phyloP scores from a whole-genome alignment of 2,329 filamentous ascomycete genomes.

The Botrytis fragariae region DNA sequence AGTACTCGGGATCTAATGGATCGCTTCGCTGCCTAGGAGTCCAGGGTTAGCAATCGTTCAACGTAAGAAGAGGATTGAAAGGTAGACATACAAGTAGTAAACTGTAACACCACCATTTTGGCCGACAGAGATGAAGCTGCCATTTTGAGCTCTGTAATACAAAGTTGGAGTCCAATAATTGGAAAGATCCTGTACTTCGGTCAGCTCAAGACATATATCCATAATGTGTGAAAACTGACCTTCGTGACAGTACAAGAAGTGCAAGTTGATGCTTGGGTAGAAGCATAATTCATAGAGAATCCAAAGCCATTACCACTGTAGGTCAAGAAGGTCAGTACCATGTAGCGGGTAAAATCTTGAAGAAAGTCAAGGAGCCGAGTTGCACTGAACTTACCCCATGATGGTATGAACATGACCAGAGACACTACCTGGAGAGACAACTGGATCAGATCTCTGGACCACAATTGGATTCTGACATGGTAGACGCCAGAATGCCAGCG shows the following conservation, averaged over 20 bases:
- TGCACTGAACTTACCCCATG: constrained; percentile 47
- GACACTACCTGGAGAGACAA: constrained; percentile 53
- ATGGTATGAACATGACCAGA: constrained; percentile 60
- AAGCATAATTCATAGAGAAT: constrained; percentile 51
- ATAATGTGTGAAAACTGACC: constrained; percentile 31
- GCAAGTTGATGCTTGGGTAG: constrained; percentile 54
- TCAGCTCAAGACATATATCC: neutral
- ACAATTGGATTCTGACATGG: constrained; percentile 39
- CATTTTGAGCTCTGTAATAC: constrained; percentile 53
- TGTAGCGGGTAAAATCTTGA: accelerated
- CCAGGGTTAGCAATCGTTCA: neutral
- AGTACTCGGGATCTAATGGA: constrained; percentile 40
- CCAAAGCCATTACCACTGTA: constrained; percentile 51
- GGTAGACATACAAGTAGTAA: constrained; percentile 51
- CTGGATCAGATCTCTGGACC: constrained; percentile 57
- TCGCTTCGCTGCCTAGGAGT: constrained; percentile 43
- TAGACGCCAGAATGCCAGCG: constrained; percentile 50
- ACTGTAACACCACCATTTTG: constrained; percentile 51
- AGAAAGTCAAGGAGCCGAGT: neutral
- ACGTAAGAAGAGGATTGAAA: neutral
- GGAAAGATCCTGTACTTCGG: constrained; percentile 44
- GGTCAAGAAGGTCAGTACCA: neutral
- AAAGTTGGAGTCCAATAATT: constrained; percentile 69
- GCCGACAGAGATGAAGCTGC: constrained; percentile 49
- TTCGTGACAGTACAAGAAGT: constrained; percentile 60